These are phyloP conservation scores for Tetrahymena malaccensis DNA, from an alignment of 73 alveolate species.

Conservation along the genomic window DNA sequence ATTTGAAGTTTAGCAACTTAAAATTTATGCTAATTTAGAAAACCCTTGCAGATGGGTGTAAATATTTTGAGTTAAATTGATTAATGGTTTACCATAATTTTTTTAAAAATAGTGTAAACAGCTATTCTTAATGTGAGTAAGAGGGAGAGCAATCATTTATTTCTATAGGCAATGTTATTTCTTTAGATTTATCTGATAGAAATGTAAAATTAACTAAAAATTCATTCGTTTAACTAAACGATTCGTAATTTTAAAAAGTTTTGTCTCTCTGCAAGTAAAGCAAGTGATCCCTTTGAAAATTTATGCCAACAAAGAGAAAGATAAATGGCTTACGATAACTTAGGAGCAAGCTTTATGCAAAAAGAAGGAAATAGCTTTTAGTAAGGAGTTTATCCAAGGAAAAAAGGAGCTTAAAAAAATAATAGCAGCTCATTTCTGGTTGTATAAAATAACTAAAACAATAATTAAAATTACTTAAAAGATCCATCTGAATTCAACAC, in stretches of 20 bases:
- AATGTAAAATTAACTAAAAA: not conserved
- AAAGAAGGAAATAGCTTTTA: not conserved
- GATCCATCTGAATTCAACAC: not conserved
- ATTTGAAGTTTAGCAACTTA: not conserved
- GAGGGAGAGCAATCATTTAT: not conserved
- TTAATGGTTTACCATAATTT: not conserved
- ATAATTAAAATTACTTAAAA: not conserved
- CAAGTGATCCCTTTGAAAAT: not conserved
- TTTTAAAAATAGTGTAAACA: not conserved
- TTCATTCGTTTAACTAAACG: not conserved
- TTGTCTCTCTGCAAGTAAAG: not conserved
- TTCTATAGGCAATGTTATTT: not conserved
- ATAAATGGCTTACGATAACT: not conserved
- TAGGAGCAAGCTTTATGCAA: not conserved
- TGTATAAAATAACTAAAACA: not conserved
- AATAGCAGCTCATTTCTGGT: not conserved
- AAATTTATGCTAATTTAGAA: not conserved
- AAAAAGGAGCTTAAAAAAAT: not conserved
- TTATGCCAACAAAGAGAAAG: not conserved
- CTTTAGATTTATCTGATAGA: not conserved
- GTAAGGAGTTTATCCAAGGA: not conserved
- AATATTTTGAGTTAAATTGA: not conserved
- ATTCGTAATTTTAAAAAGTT: not conserved
- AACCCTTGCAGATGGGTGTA: not conserved
- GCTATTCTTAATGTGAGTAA: not conserved